Conservation (phyloP, 768 basidiomycete genomes). For the Boletus patriciae region DNA sequence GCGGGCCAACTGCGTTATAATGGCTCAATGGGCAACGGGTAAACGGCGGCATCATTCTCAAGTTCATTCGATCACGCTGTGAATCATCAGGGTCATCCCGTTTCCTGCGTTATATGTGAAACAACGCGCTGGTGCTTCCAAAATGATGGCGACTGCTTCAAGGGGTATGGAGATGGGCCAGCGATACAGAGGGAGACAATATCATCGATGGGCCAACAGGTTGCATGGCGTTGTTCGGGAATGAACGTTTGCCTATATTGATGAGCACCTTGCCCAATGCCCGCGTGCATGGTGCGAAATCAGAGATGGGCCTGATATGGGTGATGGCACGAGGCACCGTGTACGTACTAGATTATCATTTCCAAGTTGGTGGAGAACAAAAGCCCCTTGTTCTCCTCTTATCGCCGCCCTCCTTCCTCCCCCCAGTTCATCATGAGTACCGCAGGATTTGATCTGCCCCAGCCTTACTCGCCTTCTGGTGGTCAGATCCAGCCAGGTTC, state of each 20-base stretch:
- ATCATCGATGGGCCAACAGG: too few species aligned
- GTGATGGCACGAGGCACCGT: constrained; percentile 29
- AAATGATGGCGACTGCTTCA: too few species aligned
- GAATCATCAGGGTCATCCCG: constrained; percentile 29
- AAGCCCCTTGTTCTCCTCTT: constrained; percentile 11
- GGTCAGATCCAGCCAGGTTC: constrained; percentile 62
- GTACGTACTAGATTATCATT: constrained; percentile 16
- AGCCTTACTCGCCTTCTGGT: constrained; percentile 31
- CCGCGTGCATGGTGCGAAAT: constrained; percentile 11
- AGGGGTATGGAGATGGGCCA: too few species aligned
- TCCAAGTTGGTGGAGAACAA: constrained; percentile 15
- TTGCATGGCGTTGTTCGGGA: too few species aligned
- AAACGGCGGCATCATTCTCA: not conserved
- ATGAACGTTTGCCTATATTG: too few species aligned
- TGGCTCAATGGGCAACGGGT: not conserved
- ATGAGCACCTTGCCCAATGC: too few species aligned
- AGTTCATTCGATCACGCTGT: constrained; percentile 19
- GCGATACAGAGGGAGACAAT: not conserved
- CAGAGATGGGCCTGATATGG: constrained; percentile 37
- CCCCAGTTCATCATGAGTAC: constrained; percentile 20
- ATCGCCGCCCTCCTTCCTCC: constrained; percentile 10
- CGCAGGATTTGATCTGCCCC: constrained; percentile 28
- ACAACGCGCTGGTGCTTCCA: too few species aligned
- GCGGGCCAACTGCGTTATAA: constrained; percentile 28
- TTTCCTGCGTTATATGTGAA: too few species aligned